Percentiles rank a stretch among this genome's conserved stretches.
Conservation (phyloP, 176 grass and related monocot species). For the Oryza glumipatula region DNA sequence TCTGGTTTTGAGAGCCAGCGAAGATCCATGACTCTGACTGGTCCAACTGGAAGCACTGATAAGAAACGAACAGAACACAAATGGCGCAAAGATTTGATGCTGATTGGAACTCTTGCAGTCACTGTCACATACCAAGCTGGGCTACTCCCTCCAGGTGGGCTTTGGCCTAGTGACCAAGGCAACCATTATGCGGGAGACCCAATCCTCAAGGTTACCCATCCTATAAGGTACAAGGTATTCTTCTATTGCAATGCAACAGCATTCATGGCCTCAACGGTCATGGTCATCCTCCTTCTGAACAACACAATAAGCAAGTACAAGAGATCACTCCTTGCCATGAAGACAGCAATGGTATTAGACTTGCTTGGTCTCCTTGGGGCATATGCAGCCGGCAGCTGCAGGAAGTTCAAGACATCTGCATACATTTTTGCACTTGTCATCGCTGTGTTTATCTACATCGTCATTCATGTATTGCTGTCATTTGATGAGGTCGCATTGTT, state of each 20-base stretch:
- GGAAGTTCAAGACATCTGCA: constrained; percentile 33
- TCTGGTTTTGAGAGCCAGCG: constrained; percentile 11
- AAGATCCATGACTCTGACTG: neutral
- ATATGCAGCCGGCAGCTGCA: constrained; percentile 54
- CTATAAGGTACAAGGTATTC: constrained; percentile 39
- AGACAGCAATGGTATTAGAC: constrained; percentile 47
- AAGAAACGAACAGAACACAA: constrained; percentile 38
- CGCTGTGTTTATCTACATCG: constrained; percentile 45
- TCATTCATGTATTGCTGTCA: constrained; percentile 40
- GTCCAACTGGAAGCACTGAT: neutral
- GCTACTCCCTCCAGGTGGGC: constrained; percentile 53
- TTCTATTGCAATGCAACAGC: constrained; percentile 55
- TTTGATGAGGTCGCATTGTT: constrained; percentile 25
- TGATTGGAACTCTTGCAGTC: constrained; percentile 56
- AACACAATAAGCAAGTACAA: constrained; percentile 38
- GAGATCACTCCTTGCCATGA: constrained; percentile 36
- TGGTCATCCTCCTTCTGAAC: constrained; percentile 52
- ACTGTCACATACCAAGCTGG: constrained; percentile 64
- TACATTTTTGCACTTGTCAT: constrained; percentile 48
- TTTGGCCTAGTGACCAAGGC: constrained; percentile 44
- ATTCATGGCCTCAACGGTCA: constrained; percentile 51
- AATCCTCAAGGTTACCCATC: constrained; percentile 42
- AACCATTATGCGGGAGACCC: constrained; percentile 39
- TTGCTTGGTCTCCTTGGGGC: constrained; percentile 47
- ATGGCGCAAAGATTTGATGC: constrained; percentile 61